Base-by-base conservation (phyloP, 352 stramenopile genomes). In the Phytopythium boreale region DNA sequence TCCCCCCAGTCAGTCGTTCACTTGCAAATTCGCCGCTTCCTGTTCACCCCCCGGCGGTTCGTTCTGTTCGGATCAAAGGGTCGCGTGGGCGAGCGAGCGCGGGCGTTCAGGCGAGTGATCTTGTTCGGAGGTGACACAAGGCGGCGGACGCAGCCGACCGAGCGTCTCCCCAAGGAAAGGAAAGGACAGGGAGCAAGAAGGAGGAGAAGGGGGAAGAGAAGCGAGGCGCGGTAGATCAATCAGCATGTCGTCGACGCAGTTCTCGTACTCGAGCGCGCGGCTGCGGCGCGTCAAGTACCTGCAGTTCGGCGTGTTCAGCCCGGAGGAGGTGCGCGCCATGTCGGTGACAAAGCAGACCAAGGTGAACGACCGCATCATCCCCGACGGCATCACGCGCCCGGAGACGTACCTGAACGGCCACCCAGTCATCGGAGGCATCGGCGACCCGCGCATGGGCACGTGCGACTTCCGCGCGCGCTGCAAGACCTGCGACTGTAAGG, bases 281-380 rank as follows among this genome's bases (percentile, higher is more conserved):
- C 74, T 99, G 69, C 87, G 96, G 58, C 84, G 93, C 41, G 95
- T 99, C 72, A 98, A 98, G 79, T 98, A 98, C 80, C 82, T 99
- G 19, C 97, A 99, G 80, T 99, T 99, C 74, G 96, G 97, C 60
- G 93, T 99, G 51, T 97, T 99, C 64, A 98, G 96, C 71, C 97
- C 97, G 6, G 96, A 99, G 62, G 96, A 99, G 79, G 93, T 99
- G 79, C 90, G 92, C 59, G 92, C 97, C 77, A 98, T 98, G 88
- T 98, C 88, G 29, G 97, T 99, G 15, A 98, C 96, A 1, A 97
- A 99, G 70, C 93, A 97, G 71, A 98, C 97, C 53, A 98, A 97
- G 31, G 93, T 99, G 27, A 98, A 99, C 79, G 93, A 97, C 63
- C 87, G 95, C 58, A 97, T 98, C 67, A 97, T 99, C 70, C 93